These are phyloP conservation scores for Candida sp. DNA, from an alignment of 1,139 yeast genomes.

Conservation along the genomic window DNA sequence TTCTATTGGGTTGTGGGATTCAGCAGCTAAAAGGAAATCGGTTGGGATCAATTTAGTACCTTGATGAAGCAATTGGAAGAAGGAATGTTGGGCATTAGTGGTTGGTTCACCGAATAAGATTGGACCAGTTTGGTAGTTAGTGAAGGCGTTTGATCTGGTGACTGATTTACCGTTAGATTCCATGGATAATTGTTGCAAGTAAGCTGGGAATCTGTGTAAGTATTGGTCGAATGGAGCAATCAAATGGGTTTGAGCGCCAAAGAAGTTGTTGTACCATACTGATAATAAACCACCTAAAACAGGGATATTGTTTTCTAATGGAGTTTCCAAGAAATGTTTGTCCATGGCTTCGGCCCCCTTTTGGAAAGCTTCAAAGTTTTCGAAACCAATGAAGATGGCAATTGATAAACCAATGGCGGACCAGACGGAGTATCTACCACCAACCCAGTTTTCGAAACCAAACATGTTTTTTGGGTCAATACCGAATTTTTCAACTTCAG, in stretches of 20 bases:
- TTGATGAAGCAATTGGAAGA: conserved; percentile 99
- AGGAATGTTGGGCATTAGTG: conserved; percentile 98
- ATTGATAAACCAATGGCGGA: conserved; percentile 97
- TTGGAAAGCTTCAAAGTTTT: conserved; percentile 85
- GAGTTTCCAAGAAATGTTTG: conserved; percentile 79
- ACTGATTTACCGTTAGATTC: conserved; percentile 99
- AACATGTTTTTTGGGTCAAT: conserved; percentile 98
- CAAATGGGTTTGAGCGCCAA: conserved; percentile 95
- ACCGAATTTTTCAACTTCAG: conserved; percentile 90
- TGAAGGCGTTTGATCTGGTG: conserved; percentile 85
- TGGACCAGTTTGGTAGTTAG: conserved; percentile 94
- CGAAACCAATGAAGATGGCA: conserved; percentile 92
- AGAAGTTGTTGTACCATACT: conserved; percentile 98
- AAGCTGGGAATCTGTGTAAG: conserved; percentile 98
- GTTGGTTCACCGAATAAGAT: conserved; percentile 98
- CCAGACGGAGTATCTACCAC: conserved; percentile 99
- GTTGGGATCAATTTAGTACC: conserved; percentile 98
- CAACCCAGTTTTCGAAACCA: conserved; percentile 98
- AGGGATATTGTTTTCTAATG: conserved; percentile 90
- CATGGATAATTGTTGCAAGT: conserved; percentile 97
- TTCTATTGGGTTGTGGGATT: conserved; percentile 97
- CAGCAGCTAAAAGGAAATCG: conserved; percentile 94
- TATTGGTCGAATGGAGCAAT: conserved; percentile 99
- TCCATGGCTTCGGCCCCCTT: conserved; percentile 98
- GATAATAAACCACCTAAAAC: conserved; percentile 87